These are phyloP conservation scores for Knoxdaviesia capensis DNA, from an alignment of 2,329 filamentous ascomycete genomes.

Conservation along the genomic window DNA sequence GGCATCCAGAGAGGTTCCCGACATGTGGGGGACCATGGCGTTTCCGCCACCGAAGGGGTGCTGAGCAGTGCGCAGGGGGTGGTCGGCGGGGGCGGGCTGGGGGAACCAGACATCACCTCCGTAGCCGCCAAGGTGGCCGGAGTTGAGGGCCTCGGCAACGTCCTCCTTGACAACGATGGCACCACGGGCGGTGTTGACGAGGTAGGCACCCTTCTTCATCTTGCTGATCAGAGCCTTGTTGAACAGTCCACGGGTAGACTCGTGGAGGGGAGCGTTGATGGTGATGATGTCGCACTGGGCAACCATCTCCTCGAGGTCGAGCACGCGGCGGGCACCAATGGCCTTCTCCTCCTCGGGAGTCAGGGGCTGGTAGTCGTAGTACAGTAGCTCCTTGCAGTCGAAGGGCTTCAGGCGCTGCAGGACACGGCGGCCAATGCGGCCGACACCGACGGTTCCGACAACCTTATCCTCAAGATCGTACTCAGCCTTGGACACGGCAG, in stretches of 20 bases:
- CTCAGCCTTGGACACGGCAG: conserved; percentile 92
- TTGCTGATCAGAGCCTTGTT: conserved; percentile 97
- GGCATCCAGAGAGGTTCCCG: conserved; percentile 92
- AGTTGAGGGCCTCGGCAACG: conserved; percentile 81
- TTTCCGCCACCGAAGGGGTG: conserved; percentile 94
- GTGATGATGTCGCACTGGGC: conserved; percentile 91
- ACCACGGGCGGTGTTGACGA: conserved; percentile 95
- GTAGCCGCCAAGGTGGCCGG: conserved; percentile 78
- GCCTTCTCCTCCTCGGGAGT: conserved; percentile 72
- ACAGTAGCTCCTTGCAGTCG: conserved; percentile 98
- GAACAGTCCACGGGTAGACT: conserved; percentile 91
- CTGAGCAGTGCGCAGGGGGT: conserved; percentile 79
- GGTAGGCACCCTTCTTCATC: conserved; percentile 98
- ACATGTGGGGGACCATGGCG: conserved; percentile 98
- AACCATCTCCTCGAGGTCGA: conserved; percentile 81
- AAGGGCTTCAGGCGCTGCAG: conserved; percentile 90
- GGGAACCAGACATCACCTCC: conserved; percentile 91
- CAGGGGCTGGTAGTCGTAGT: conserved; percentile 98
- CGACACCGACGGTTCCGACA: conserved; percentile 91
- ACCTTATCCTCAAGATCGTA: conserved; percentile 95
- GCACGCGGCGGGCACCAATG: conserved; percentile 84
- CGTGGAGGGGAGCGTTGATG: conserved; percentile 98
- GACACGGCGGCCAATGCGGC: conserved; percentile 95
- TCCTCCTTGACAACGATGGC: conserved; percentile 99
- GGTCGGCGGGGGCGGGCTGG: conserved; percentile 85